These are phyloP conservation scores for Aspergillus latus DNA, from an alignment of 2,329 filamentous ascomycete genomes.

Conservation along the genomic window DNA sequence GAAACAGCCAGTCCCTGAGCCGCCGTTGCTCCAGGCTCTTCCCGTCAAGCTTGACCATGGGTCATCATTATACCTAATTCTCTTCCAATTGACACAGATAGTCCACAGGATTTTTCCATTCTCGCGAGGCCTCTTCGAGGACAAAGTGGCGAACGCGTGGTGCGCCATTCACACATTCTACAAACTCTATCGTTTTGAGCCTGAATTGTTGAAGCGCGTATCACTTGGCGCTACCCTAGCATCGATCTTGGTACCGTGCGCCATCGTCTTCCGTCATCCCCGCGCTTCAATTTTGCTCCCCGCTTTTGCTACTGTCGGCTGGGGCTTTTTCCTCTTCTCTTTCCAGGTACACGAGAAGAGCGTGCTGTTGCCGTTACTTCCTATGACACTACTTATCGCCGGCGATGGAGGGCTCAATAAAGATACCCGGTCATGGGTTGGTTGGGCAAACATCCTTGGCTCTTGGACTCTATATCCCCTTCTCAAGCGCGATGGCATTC, in stretches of 20 bases:
- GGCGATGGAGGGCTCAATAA: constrained; percentile 76
- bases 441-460: constrained; percentile 89
- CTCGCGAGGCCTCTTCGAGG: constrained; percentile 91
- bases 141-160: constrained; percentile 99
- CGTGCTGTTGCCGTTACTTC: constrained; percentile 84
- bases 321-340: constrained; percentile 97
- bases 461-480: constrained; percentile 94
- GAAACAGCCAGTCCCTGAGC: constrained; percentile 63
- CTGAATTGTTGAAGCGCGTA: constrained; percentile 69
- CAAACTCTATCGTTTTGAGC: constrained; percentile 76
- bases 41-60: constrained; percentile 60
- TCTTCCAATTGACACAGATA: constrained; percentile 79
- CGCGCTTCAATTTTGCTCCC: constrained; percentile 74
- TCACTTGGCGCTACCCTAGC: constrained; percentile 73
- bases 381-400: constrained; percentile 85
- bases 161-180: constrained; percentile 86
- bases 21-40: constrained; percentile 59
- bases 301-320: constrained; percentile 79
- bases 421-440: constrained; percentile 81
- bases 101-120: constrained; percentile 95
- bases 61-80: constrained; percentile 69
- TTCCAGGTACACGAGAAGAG: constrained; percentile 99
- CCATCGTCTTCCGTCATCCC: constrained; percentile 76
- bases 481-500: constrained; percentile 77
- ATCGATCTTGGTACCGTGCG: constrained; percentile 75